Evolutionary conservation across 2,329 filamentous ascomycete genomes (phyloP), one percentile per base, ranked within the genome.

Genomic region (Tolypocladium inflatum): DNA sequence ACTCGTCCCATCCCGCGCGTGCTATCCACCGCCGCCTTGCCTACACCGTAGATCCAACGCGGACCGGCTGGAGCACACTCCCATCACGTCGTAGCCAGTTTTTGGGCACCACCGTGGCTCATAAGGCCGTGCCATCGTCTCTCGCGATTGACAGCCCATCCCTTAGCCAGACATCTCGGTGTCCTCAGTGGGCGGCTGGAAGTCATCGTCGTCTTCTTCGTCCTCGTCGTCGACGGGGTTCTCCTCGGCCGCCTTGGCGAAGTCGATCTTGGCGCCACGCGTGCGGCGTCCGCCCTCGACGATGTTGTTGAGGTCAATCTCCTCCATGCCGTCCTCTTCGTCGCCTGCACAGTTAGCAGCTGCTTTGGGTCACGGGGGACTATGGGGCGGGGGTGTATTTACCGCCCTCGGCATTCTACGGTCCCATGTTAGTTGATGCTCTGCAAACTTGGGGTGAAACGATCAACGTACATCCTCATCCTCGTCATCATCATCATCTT

Each of bases 261-360:
- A 97, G 80, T 97, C 90, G 72, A 97, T 97, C 69, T 86, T 82
- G 74, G 90, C 90, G 70, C 92, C 92, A 69, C 93, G 93, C 63
- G 93, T 97, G 74, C 94, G 93, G 67, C 87, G 84, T 62, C 87
- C 87, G 63, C 80, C 82, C 59, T 77, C 73, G 70, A 97, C 86
- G 73, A 97, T 96, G 82, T 97, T 97, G 72, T 84, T 83, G 58
- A 84, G 79, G 71, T 96, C 90, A 72, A 99, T 97, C 76, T 93
- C 92, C 71, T 95, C 90, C 80, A 96, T 84, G 74, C 89, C 88
- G 68, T 91, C 90, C 51, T 89, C 88, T 56, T 90, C 89, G 65
- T 88, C 87, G 58, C 61, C 65, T 66, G 55, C 23, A 58, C 63
- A 59, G 65, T 73, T 66, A 72, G 68, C 61, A 60, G 51, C 51